These are phyloP conservation scores for Carex parvula DNA, from an alignment of 176 grass and related monocot genomes.

Conservation along the genomic window DNA sequence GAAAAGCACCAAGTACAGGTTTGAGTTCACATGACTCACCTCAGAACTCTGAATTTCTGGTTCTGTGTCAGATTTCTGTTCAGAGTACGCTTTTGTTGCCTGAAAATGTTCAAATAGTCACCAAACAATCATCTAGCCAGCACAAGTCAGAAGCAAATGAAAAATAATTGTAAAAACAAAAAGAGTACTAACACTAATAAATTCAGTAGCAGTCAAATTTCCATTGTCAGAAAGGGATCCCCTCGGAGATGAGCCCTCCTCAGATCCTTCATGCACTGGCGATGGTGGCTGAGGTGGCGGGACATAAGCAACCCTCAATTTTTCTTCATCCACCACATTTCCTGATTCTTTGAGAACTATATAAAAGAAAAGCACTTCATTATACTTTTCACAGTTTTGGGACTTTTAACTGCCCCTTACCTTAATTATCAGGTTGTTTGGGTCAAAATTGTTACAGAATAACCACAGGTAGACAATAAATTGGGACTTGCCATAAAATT, in stretches of 20 bases:
- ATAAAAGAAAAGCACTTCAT: slow-evolving; percentile 20
- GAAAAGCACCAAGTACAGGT: not conserved
- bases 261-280: slow-evolving; percentile 67
- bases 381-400: not conserved
- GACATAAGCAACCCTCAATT: slow-evolving; percentile 71
- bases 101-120: slow-evolving; percentile 28
- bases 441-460: not conserved
- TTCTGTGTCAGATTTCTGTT: slow-evolving; percentile 26
- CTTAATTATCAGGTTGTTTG: not conserved
- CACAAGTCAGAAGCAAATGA: not conserved
- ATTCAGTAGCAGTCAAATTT: slow-evolving; percentile 41
- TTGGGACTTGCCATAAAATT: not conserved
- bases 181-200: slow-evolving; percentile 25
- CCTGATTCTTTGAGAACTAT: slow-evolving; percentile 73
- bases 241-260: slow-evolving; percentile 58
- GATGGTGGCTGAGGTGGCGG: slow-evolving; percentile 63
- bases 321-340: slow-evolving; percentile 76
- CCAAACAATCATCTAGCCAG: slow-evolving; percentile 17
- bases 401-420: not conserved
- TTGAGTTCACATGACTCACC: not conserved
- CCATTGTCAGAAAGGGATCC: slow-evolving; percentile 53
- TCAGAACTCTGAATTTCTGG: slow-evolving; percentile 13
- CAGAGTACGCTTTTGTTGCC: slow-evolving; percentile 49
- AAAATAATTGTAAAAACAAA: slow-evolving; percentile 17
- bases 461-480: not conserved